Percentiles rank a stretch among this genome's conserved stretches.
phyloP scores from a whole-genome alignment of 2,329 filamentous ascomycete genomes.

The Diatrype stigma region DNA sequence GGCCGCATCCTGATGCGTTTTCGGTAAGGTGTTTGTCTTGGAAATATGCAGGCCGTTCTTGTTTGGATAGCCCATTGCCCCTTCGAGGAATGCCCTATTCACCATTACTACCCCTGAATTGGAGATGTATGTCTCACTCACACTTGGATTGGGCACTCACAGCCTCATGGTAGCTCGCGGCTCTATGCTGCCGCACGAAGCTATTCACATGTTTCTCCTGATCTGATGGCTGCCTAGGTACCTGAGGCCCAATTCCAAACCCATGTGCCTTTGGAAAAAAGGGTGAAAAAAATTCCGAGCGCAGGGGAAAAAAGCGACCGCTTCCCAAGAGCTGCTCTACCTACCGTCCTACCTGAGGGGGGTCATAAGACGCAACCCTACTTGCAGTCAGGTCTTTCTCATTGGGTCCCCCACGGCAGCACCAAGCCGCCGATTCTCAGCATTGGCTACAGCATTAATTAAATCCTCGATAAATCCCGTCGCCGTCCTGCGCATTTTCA shows the following conservation, averaged over 20 bases:
- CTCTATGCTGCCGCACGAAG: neutral
- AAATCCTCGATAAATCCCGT: too few relatives aligned
- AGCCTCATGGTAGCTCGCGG: neutral
- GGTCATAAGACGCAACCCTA: neutral
- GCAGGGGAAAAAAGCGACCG: too few relatives aligned
- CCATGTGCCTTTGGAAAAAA: too few relatives aligned
- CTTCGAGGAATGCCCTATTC: neutral
- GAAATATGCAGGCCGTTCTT: neutral
- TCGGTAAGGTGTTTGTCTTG: neutral
- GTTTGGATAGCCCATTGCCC: too few relatives aligned
- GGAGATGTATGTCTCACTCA: neutral
- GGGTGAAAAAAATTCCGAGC: too few relatives aligned
- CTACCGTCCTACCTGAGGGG: neutral
- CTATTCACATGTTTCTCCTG: neutral
- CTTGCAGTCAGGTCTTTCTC: neutral
- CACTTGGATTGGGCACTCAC: neutral
- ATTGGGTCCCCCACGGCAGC: neutral
- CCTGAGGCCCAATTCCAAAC: too few relatives aligned
- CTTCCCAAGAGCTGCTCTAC: too few relatives aligned
- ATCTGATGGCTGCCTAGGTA: too few relatives aligned
- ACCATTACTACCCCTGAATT: neutral
- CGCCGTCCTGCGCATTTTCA: too few relatives aligned
- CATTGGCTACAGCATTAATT: neutral
- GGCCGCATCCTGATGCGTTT: neutral
- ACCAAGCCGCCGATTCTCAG: neutral